phyloP scores from a whole-genome alignment of 306 rosid genomes.

The Quercus suber region DNA sequence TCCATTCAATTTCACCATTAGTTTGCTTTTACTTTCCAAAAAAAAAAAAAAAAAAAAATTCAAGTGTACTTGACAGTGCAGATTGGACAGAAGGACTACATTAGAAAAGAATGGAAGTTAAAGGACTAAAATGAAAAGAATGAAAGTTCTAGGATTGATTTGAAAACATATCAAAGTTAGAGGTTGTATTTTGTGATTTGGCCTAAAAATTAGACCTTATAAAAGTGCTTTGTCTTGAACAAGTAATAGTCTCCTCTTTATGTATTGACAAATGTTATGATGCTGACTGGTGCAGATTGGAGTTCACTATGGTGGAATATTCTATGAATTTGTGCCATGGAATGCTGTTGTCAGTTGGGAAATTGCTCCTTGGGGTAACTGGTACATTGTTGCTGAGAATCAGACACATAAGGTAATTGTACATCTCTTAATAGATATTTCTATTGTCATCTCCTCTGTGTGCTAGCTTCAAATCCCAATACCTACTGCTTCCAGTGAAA shows the following conservation, averaged over 20 bases:
- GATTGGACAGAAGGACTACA: too few relatives aligned
- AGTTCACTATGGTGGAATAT: constrained; percentile 69
- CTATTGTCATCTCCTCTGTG: not conserved
- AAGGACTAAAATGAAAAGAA: too few relatives aligned
- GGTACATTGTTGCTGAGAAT: constrained; percentile 76
- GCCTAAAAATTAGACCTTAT: not conserved
- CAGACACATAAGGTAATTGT: constrained; percentile 57
- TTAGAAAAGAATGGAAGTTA: too few relatives aligned
- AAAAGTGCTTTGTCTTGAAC: not conserved
- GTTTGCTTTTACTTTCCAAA: too few relatives aligned
- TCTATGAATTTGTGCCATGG: constrained; percentile 96
- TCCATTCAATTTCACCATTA: too few relatives aligned
- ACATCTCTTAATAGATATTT: constrained; percentile 1
- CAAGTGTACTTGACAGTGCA: too few relatives aligned
- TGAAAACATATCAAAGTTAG: too few relatives aligned
- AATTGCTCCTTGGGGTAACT: constrained; percentile 79
- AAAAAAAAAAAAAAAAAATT: too few relatives aligned
- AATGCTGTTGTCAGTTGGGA: constrained; percentile 79
- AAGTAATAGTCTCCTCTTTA: constrained; percentile 8
- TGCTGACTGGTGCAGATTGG: constrained; percentile 65
- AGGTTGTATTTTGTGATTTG: too few relatives aligned
- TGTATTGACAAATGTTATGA: constrained; percentile 13
- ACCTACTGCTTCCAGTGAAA: not conserved
- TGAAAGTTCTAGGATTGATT: too few relatives aligned
- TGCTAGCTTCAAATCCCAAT: constrained; percentile 20